phyloP scores from a whole-genome alignment of 768 basidiomycete genomes.

The Lyophyllum decastes region DNA sequence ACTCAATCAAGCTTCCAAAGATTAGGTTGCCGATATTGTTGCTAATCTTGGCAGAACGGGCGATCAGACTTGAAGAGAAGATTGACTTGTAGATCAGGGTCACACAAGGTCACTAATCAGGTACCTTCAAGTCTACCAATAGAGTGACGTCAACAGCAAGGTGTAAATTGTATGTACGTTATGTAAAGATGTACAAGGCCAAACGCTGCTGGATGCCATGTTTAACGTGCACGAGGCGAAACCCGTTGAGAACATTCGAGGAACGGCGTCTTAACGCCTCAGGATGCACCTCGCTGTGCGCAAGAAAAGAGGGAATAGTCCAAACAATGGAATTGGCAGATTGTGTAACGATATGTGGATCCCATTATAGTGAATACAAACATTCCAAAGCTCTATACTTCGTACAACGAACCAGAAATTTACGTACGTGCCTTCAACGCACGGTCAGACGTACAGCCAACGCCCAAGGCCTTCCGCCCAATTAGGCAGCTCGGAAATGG shows the following conservation, averaged over 20 bases:
- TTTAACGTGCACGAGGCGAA: constrained; percentile 6
- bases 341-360: not conserved
- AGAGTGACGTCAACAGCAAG: constrained; percentile 19
- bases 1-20: constrained; percentile 7
- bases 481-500: constrained; percentile 41
- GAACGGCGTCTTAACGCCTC: not conserved
- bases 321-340: not conserved
- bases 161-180: not conserved
- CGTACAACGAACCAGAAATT: not conserved
- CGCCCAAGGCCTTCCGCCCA: constrained; percentile 58
- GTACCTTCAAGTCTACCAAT: constrained; percentile 5
- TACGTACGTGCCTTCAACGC: constrained; percentile 1
- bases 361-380: constrained; percentile 7
- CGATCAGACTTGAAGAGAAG: constrained; percentile 18
- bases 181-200: constrained; percentile 1
- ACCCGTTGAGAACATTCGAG: not conserved
- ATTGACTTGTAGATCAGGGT: constrained; percentile 26
- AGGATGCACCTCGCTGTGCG: too few species aligned
- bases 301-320: not conserved
- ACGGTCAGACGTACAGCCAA: constrained; percentile 60
- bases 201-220: not conserved
- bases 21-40: constrained; percentile 16
- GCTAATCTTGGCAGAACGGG: constrained; percentile 16
- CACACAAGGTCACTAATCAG: constrained; percentile 3
- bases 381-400: not conserved